Base-by-base conservation (phyloP, 805 yeast genomes). In the Geotrichum ghanense region DNA sequence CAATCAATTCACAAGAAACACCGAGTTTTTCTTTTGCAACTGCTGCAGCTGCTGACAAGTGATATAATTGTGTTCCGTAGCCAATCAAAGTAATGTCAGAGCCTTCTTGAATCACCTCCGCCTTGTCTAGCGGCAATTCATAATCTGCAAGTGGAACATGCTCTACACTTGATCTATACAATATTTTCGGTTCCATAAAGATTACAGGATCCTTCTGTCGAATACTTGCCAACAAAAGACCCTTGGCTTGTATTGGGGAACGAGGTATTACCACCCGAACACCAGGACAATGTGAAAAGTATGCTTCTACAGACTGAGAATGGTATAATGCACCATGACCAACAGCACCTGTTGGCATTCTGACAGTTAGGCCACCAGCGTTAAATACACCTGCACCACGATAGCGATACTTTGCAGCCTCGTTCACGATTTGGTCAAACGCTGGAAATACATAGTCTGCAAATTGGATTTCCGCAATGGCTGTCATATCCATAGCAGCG, bases 291-390 rank as follows among this genome's bases (percentile, higher is more conserved):
- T 95, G 78, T 55, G 94, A 90, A 66, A 88, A 88, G 90, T 94
- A 88, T 44, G 95, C 89, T 48, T 95, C 80, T 63, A 79, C 88
- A 70, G 84, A 86, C 69, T 88, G 97, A 21, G 96, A 88, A 68
- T 88, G 97, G 67, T 88, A 95, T 50, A 95, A 94, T 53, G 80
- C 97, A 57, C 90, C 96, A 76, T 95, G 96, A 46, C 95, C 95
- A 53, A 95, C 95, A 34, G 94, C 92, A 67, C 96, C 96, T 65
- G 88, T 86, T 50, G 97, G 96, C 70, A 95, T 95, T 72, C 96
- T 78, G 70, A 88, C 86, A 41, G 95, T 87, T 61, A 88, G 82
- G 66, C 85, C 89, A 72, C 95, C 89, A 51, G 87, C 89, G 69
- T 87, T 90, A 48, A 51, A 60, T 49, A 76, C 81, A 71, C 95